phyloP scores from a whole-genome alignment of 1,139 yeast species.

The Kodamaea sp. region DNA sequence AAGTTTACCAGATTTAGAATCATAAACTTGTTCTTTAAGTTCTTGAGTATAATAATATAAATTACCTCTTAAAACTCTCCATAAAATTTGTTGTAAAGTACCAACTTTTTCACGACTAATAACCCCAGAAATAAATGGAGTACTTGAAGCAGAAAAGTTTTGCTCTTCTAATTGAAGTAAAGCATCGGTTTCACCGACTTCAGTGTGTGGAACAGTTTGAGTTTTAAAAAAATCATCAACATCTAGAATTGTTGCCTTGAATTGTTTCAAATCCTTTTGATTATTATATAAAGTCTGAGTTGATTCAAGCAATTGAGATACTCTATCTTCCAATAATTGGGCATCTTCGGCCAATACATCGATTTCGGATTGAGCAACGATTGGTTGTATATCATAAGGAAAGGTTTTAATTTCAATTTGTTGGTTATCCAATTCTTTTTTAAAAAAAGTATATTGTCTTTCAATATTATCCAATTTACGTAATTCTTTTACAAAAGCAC shows the following conservation, averaged over 20 bases:
- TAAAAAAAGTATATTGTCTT: constrained; percentile 56
- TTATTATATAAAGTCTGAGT: constrained; percentile 32
- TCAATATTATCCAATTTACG: constrained; percentile 66
- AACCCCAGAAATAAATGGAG: constrained; percentile 74
- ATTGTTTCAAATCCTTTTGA: constrained; percentile 37
- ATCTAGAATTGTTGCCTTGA: constrained; percentile 47
- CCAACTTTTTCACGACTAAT: constrained; percentile 68
- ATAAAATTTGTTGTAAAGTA: constrained; percentile 78
- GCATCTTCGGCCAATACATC: constrained; percentile 74
- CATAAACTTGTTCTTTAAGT: constrained; percentile 52
- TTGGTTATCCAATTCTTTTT: constrained; percentile 46
- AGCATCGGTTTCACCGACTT: constrained; percentile 18
- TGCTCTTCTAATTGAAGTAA: constrained; percentile 28
- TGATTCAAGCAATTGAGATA: constrained; percentile 39
- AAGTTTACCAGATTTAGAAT: constrained; percentile 29
- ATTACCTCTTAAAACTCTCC: constrained; percentile 93
- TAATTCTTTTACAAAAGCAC: constrained; percentile 67
- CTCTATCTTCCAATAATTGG: constrained; percentile 45
- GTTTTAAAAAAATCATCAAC: constrained; percentile 60
- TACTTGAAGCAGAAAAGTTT: constrained; percentile 16
- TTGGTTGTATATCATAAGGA: constrained; percentile 41
- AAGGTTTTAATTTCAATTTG: constrained; percentile 41
- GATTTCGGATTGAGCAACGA: constrained; percentile 58
- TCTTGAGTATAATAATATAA: constrained; percentile 71
- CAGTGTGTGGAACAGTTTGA: constrained; percentile 24